These are phyloP conservation scores for Entomortierella chlamydospora DNA, from an alignment of 192 early-diverging fungal species.

Conservation along the genomic window DNA sequence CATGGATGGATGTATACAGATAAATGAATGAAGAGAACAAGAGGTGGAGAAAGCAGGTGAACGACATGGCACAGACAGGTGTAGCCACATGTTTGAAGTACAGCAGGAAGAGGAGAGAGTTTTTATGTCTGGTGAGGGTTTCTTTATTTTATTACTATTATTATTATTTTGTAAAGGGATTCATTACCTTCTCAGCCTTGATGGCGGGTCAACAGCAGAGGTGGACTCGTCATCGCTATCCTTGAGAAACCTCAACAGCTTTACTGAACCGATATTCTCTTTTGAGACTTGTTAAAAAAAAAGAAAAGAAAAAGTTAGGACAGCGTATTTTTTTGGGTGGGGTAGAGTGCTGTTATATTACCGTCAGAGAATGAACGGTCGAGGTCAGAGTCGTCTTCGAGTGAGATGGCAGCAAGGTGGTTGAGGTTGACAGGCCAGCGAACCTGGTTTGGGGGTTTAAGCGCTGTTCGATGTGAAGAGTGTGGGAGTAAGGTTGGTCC, in stretches of 20 bases:
- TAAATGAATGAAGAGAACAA: too few species aligned
- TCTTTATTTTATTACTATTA: too few species aligned
- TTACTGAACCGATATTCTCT: constrained; percentile 47
- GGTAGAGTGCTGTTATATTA: background rate
- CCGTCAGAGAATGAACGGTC: constrained; percentile 49
- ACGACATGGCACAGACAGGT: too few species aligned
- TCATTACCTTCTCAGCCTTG: constrained; percentile 36
- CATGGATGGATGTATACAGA: too few species aligned
- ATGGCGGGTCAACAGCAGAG: background rate
- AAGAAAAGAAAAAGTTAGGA: background rate
- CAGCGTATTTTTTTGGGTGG: background rate
- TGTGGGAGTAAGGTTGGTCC: constrained; percentile 6
- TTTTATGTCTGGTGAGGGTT: too few species aligned
- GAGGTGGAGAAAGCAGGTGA: too few species aligned
- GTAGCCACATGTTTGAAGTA: too few species aligned
- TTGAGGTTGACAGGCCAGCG: constrained; percentile 52
- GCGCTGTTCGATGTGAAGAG: constrained; percentile 18
- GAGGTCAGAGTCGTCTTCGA: constrained; percentile 54
- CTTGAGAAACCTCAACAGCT: constrained; percentile 39
- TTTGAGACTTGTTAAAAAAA: constrained; percentile 17
- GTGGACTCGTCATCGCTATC: constrained; percentile 50
- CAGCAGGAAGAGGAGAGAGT: background rate
- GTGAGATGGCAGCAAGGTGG: constrained; percentile 49
- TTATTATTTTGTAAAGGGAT: too few species aligned
- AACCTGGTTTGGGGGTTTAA: constrained; percentile 33